Evolutionary conservation across 345 rosid genomes (phyloP), one percentile per base, ranked within the genome.

Genomic region (Camelina sativa): DNA sequence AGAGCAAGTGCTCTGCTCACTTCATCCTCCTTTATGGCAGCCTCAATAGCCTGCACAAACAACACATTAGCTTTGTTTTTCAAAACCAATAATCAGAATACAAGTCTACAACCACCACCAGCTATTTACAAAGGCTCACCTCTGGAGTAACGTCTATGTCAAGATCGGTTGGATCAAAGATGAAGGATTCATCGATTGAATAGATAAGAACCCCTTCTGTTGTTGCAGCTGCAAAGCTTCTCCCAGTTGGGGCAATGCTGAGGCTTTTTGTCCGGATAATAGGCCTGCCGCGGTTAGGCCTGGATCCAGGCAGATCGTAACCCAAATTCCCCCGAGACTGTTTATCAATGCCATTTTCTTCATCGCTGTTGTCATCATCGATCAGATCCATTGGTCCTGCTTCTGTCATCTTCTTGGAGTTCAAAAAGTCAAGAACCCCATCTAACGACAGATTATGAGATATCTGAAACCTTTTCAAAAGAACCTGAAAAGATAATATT

Each of bases 131-230:
- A 60, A 74, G 62, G 67, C 78, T 58, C 82, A 95, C 99, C 90
- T 92, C 92, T 40, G 98, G 97, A 61, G 99, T 95, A 46, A 95
- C 98, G 65, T 92, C 98, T 15, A 95, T 90, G 84, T 89, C 99
- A 59, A 95, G 99, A 85, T 95, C 98, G 6, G 98, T 86, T 25
- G 99, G 99, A 81, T 92, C 98, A 25, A 95, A 92, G 80, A 95
- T 89, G 62, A 92, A 95, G 50, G 96, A 85, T 1, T 92, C 99
- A 38, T 95, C 98, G 40, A 89, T 81, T 63, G 99, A 92, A 83
- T 76, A 92, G 72, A 95, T 84, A 48, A 89, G 87, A 59, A 95
- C 98, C 30, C 98, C 99, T 76, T 95, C 99, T 2, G 98, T 95
- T n/a, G 98, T 92, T 51, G 99, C 96, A 16, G 96, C 98, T 28